Percentiles rank a stretch among this genome's conserved stretches.
These are phyloP conservation scores for Candida argentea DNA, from an alignment of 805 yeast genomes.

Conservation along the genomic window DNA sequence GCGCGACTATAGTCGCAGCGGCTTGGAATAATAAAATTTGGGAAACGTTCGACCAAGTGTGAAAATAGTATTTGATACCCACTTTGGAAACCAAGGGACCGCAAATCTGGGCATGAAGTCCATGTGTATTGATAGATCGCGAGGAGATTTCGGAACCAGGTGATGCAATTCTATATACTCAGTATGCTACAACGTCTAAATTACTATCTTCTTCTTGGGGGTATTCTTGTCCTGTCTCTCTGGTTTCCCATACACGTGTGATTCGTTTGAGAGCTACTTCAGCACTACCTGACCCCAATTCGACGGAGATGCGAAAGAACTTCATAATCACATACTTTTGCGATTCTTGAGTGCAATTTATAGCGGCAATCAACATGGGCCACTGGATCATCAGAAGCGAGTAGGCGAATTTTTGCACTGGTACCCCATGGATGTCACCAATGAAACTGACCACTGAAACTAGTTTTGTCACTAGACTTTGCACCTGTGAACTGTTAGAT, in stretches of 20 bases:
- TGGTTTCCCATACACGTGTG: slow-evolving; percentile 18
- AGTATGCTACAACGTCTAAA: slow-evolving; percentile 28
- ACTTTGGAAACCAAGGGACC: too few relatives aligned
- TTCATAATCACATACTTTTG: slow-evolving; percentile 27
- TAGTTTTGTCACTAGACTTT: slow-evolving; percentile 18
- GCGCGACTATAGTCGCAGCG: too few relatives aligned
- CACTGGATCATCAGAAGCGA: slow-evolving; percentile 44
- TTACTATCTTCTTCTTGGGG: slow-evolving; percentile 10
- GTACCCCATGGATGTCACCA: slow-evolving; percentile 9
- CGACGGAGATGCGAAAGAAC: slow-evolving; percentile 30
- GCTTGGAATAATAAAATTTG: too few relatives aligned
- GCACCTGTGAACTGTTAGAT: slow-evolving; percentile 25
- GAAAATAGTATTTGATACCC: too few relatives aligned
- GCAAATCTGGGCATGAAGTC: too few relatives aligned
- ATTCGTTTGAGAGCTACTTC: slow-evolving; percentile 22
- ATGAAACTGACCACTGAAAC: slow-evolving; percentile 14
- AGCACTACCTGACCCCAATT: slow-evolving; percentile 45
- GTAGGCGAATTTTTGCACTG: slow-evolving; percentile 13
- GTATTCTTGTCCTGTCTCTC: slow-evolving; percentile 8
- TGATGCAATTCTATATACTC: too few relatives aligned
- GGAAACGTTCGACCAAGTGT: too few relatives aligned
- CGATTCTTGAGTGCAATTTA: slow-evolving; percentile 25
- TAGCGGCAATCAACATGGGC: slow-evolving; percentile 44
- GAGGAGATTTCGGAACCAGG: too few relatives aligned
- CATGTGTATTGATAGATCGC: too few relatives aligned